Base-by-base conservation (phyloP, 257 asterid species). In the Knoxia roxburghii region DNA sequence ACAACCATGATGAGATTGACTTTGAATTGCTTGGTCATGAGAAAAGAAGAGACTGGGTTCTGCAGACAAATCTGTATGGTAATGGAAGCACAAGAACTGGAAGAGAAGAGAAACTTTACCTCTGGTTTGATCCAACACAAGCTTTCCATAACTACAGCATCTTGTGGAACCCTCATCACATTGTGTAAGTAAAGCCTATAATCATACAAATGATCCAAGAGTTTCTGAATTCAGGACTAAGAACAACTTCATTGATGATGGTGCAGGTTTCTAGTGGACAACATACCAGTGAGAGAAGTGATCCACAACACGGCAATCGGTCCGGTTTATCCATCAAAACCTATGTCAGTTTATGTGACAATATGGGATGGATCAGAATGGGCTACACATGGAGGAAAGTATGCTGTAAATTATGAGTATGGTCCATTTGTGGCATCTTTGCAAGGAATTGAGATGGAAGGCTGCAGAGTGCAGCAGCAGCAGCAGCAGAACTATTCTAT, bases 311-410 rank as follows among this genome's bases (percentile, higher is more conserved):
- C 14, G 3, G 89, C 84, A 0, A 84, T 80, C 6, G 73, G 86
- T 24, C 64, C 85, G 0, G 92, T 64, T 2, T 90, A 90, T 65
- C 95, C 95, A 68, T 84, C 95, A 23, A 88, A 86, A 82, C 83
- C 97, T 23, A 90, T 90, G 97, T 82, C 95, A 1, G 68, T 65
- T 5, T 79, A 79, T 64, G 39, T 82, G 11, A 90, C 96, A 45
- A 82, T 88, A 15, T 90, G 97, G 96, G 97, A 90, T 63, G 97
- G 84, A 55, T 90, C 96, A 45, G 72, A 86, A 71, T 90, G 97
- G 97, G 97, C 96, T 1, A 90, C 97, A 11, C 90, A 85, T 27
- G 97, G 97, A 57, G 97, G 96, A 61, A 90, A 90, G 60, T 90
- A 88, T 68, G 83, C 84, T 1, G 93, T 90, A 0, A 73, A 90